A percentile compares a stretch with the other conserved stretches of the same genome.
Conservation (phyloP, 2,329 filamentous ascomycete species). For the Xylaria sp. region DNA sequence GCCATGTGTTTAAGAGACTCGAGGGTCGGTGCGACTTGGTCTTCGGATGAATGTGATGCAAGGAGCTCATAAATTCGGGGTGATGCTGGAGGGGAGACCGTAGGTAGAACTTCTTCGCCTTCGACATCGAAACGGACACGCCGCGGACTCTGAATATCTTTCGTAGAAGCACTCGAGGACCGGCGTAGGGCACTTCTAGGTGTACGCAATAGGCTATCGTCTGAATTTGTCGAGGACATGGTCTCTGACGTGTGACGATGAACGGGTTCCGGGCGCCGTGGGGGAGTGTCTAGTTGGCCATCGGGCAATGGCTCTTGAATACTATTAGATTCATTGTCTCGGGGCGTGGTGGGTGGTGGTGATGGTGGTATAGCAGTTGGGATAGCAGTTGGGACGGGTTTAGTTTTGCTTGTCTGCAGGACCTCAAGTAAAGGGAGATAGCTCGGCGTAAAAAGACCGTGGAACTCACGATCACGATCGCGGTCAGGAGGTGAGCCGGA, state of each 20-base stretch:
- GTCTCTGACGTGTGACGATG: slow-evolving; percentile 60
- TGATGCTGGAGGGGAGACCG: slow-evolving; percentile 62
- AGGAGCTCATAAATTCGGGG: slow-evolving; percentile 46
- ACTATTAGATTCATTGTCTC: slow-evolving; percentile 42
- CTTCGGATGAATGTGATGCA: slow-evolving; percentile 44
- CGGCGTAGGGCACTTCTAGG: slow-evolving; percentile 68
- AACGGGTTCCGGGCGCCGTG: slow-evolving; percentile 51
- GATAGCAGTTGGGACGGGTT: slow-evolving; percentile 35
- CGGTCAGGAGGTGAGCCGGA: slow-evolving; percentile 62
- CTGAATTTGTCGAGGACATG: slow-evolving; percentile 63
- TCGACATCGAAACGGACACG: slow-evolving; percentile 72
- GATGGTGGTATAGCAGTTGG: slow-evolving; percentile 27
- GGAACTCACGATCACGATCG: slow-evolving; percentile 69
- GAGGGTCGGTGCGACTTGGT: slow-evolving; percentile 36
- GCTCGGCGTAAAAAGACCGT: slow-evolving; percentile 71
- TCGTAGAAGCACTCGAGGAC: slow-evolving; percentile 63
- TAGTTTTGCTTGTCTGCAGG: slow-evolving; percentile 46
- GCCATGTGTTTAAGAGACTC: slow-evolving; percentile 41
- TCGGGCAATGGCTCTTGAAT: slow-evolving; percentile 39
- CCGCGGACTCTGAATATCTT: slow-evolving; percentile 63
- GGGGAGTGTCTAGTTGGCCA: slow-evolving; percentile 38
- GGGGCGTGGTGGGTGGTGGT: slow-evolving; percentile 31
- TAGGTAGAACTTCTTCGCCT: slow-evolving; percentile 70
- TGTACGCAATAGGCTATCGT: slow-evolving; percentile 62
- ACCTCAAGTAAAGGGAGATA: slow-evolving; percentile 72